Percentiles rank a stretch among this genome's conserved stretches.
phyloP scores from a whole-genome alignment of 352 stramenopile species.

The Globisporangium spinosum region DNA sequence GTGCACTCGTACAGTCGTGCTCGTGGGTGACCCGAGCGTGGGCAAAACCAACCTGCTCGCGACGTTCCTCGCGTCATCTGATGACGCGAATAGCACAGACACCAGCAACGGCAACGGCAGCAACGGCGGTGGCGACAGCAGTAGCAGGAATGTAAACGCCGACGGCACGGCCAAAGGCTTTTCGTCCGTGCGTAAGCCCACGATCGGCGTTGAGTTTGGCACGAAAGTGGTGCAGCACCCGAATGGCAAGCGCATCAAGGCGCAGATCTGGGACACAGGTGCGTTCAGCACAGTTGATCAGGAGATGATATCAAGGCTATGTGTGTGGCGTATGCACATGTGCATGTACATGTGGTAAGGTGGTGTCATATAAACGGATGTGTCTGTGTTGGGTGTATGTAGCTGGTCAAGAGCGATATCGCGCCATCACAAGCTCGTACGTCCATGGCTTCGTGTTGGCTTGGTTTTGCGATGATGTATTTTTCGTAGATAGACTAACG shows the following conservation, averaged over 20 bases:
- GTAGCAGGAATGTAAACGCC: slow-evolving; percentile 15
- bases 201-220: slow-evolving; percentile 80
- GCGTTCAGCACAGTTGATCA: background rate
- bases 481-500: background rate
- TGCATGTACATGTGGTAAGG: background rate
- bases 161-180: slow-evolving; percentile 43
- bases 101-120: background rate
- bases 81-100: slow-evolving; percentile 15
- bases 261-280: slow-evolving; percentile 83
- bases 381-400: background rate
- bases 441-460: no score
- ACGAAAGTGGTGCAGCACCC: slow-evolving; percentile 73
- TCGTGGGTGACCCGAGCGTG: slow-evolving; percentile 81
- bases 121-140: background rate
- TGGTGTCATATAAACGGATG: background rate
- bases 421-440: slow-evolving; percentile 79
- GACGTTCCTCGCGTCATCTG: slow-evolving; percentile 60
- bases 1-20: slow-evolving; percentile 39
- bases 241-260: slow-evolving; percentile 79
- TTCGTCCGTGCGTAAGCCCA: slow-evolving; percentile 59
- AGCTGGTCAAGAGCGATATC: slow-evolving; percentile 76
- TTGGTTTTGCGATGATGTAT: background rate
- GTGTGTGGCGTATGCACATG: background rate
- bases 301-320: background rate
- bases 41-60: slow-evolving; percentile 90